phyloP scores from a whole-genome alignment of 139 green algal species.

The Ettlia oleoabundans region DNA sequence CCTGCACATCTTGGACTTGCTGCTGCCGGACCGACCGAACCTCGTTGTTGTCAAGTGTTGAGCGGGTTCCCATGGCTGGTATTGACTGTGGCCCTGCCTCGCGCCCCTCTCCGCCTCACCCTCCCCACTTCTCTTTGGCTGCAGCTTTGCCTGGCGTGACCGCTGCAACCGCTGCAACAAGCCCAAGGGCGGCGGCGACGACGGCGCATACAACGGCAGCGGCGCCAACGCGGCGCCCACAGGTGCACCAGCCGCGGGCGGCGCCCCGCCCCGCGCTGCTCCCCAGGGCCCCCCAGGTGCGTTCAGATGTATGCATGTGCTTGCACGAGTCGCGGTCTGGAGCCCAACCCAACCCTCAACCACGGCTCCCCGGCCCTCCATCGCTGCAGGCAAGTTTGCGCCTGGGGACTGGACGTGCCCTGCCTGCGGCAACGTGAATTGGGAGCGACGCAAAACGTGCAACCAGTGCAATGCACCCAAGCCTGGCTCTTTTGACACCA shows the following conservation, averaged over 20 bases:
- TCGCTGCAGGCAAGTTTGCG: conserved; percentile 59
- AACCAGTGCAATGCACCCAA: conserved; percentile 46
- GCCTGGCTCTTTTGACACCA: conserved; percentile 58
- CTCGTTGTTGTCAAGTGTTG: too few species aligned
- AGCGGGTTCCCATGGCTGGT: too few species aligned
- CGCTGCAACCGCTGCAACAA: conserved; percentile 59
- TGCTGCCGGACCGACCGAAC: neutral
- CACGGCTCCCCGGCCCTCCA: neutral
- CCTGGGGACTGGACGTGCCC: conserved; percentile 47
- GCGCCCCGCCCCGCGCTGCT: neutral
- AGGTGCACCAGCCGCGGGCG: neutral
- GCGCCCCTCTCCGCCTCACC: too few species aligned
- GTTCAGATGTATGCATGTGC: neutral
- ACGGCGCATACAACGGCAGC: conserved; percentile 4
- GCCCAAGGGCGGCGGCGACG: conserved; percentile 26
- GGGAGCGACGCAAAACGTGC: conserved; percentile 36
- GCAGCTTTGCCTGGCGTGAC: conserved; percentile 59
- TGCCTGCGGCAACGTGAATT: conserved; percentile 49
- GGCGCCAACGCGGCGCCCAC: neutral
- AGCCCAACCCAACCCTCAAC: neutral
- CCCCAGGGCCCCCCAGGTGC: conserved; percentile 21
- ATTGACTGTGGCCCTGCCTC: neutral
- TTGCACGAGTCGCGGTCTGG: neutral
- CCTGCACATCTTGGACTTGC: neutral
- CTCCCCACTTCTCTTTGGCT: neutral